These are phyloP conservation scores for Hypoxylon intermedium DNA, from an alignment of 495 filamentous ascomycete species.

Conservation along the genomic window DNA sequence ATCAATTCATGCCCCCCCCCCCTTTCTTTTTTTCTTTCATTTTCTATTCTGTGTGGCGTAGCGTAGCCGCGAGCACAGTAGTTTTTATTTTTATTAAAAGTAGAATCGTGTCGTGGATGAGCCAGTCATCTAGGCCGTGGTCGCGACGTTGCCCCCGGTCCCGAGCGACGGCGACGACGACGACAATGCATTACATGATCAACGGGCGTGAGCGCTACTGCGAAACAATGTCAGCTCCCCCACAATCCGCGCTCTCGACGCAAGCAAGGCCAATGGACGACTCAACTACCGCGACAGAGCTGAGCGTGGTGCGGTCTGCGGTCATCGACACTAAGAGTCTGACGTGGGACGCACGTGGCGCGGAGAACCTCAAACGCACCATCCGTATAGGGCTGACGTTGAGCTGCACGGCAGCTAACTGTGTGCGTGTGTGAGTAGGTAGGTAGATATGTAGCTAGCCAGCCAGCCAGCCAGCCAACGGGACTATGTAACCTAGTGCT, in stretches of 20 bases:
- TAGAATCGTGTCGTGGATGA: no score
- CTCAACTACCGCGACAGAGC: constrained; percentile 19
- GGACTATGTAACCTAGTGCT: not conserved
- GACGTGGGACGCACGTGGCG: constrained; percentile 35
- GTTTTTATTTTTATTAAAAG: no score
- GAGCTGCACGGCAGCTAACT: constrained; percentile 1
- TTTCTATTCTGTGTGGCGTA: no score
- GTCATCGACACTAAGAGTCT: constrained; percentile 2
- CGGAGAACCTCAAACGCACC: constrained; percentile 9
- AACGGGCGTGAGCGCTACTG: not conserved
- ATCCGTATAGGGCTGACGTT: constrained; percentile 36
- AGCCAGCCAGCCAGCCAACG: no score
- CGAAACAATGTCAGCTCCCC: not conserved
- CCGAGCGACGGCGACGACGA: not conserved
- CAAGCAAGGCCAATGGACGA: not conserved
- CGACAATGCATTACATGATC: no score
- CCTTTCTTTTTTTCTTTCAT: no score
- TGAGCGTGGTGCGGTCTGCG: not conserved
- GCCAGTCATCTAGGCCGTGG: no score
- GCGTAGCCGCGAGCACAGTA: no score
- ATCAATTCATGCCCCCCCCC: no score
- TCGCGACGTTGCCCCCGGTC: not conserved
- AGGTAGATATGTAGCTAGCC: not conserved
- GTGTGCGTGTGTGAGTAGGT: no score
- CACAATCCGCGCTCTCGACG: not conserved